Percentiles rank a stretch among this genome's conserved stretches.
phyloP scores from a whole-genome alignment of 257 asterid species.

The Solanum lignicaule region DNA sequence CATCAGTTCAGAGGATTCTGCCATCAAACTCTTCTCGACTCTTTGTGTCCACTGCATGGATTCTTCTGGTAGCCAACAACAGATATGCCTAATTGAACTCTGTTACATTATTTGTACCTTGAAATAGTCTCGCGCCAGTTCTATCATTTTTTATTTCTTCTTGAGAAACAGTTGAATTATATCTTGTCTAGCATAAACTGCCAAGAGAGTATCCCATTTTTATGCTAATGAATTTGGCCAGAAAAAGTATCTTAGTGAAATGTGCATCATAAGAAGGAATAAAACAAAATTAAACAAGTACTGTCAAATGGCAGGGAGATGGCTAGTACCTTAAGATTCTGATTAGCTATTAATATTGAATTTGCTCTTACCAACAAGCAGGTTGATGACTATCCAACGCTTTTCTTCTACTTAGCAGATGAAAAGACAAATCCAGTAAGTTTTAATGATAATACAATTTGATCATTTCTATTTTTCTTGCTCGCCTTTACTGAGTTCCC shows the following conservation, averaged over 20 bases:
- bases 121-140: background rate
- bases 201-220: background rate
- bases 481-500: background rate
- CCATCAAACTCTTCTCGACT: background rate
- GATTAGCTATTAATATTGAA: background rate
- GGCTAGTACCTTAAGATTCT: background rate
- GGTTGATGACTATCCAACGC: constrained; percentile 76
- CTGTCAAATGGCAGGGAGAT: background rate
- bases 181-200: background rate
- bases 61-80: background rate
- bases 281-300: background rate
- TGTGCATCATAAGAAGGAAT: background rate
- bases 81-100: background rate
- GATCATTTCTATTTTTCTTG: background rate
- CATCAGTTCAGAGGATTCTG: background rate
- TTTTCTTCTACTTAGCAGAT: constrained; percentile 63
- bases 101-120: background rate
- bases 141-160: background rate
- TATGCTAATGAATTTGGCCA: background rate
- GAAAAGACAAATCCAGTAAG: constrained; percentile 67
- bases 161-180: background rate
- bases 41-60: background rate
- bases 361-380: constrained; percentile 13
- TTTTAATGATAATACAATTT: background rate
- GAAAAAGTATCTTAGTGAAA: background rate